phyloP scores from a whole-genome alignment of 352 stramenopile species.

The Globisporangium cederbergense region DNA sequence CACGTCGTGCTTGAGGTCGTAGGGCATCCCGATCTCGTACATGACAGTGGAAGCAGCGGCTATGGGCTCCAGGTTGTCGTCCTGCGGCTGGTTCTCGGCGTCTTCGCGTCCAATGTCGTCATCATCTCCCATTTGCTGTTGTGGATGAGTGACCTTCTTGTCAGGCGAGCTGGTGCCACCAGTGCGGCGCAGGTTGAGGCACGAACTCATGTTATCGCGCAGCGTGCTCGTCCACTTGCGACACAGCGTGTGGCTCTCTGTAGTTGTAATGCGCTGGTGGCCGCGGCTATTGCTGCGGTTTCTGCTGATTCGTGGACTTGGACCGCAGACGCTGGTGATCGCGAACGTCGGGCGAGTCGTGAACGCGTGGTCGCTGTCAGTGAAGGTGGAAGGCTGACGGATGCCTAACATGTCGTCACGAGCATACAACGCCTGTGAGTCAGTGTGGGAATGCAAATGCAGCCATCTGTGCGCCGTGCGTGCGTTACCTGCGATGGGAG shows the following conservation, averaged over 20 bases:
- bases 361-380: background rate
- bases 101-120: background rate
- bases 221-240: conserved; percentile 11
- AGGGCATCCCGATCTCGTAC: conserved; percentile 71
- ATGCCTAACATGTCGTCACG: background rate
- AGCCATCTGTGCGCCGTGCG: background rate
- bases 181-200: conserved; percentile 20
- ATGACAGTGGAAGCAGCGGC: background rate
- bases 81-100: conserved; percentile 11
- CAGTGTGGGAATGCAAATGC: background rate
- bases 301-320: background rate
- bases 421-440: background rate
- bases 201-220: conserved; percentile 34
- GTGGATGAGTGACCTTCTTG: background rate
- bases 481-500: too few species aligned
- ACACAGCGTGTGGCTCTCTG: background rate
- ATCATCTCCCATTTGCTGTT: background rate
- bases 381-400: background rate
- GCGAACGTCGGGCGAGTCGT: conserved; percentile 7
- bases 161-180: background rate
- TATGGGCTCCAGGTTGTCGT: conserved; percentile 27
- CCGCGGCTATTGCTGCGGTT: background rate
- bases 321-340: conserved; percentile 11
- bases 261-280: background rate
- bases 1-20: conserved; percentile 76